phyloP scores from a whole-genome alignment of 106 monocot species.

The Posidonia australis region DNA sequence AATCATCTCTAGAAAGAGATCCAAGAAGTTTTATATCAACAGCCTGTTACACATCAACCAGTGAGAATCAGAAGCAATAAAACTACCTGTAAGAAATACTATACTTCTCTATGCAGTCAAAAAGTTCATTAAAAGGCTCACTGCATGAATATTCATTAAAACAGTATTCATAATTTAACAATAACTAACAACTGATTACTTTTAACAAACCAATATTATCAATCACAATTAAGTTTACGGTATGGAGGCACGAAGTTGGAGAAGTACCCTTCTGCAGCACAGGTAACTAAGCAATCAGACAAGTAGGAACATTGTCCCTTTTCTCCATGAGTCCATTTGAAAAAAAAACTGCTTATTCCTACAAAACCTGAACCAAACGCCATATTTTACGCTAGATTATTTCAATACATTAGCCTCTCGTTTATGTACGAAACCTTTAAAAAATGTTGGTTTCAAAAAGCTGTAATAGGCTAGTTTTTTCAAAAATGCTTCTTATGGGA shows the following conservation, averaged over 20 bases:
- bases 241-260: not conserved
- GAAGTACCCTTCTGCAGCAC: not conserved
- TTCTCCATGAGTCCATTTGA: too few species aligned
- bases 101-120: not conserved
- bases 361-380: too few species aligned
- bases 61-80: not conserved
- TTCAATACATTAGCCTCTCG: too few species aligned
- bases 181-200: not conserved
- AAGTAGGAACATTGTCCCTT: not conserved
- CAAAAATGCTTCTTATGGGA: too few species aligned
- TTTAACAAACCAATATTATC: too few species aligned
- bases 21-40: conserved; percentile 85
- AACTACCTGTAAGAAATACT: not conserved
- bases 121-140: not conserved
- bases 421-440: too few species aligned
- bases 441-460: too few species aligned
- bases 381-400: too few species aligned
- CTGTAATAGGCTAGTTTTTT: too few species aligned
- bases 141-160: too few species aligned
- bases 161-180: not conserved
- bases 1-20: conserved; percentile 86
- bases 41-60: conserved; percentile 42
- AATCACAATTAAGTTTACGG: not conserved
- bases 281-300: not conserved
- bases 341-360: too few species aligned